Percentiles rank a stretch among this genome's conserved stretches.
Evolutionary conservation across 2,329 filamentous ascomycete species (phyloP).

Genomic region (Verruconis gallopava): DNA sequence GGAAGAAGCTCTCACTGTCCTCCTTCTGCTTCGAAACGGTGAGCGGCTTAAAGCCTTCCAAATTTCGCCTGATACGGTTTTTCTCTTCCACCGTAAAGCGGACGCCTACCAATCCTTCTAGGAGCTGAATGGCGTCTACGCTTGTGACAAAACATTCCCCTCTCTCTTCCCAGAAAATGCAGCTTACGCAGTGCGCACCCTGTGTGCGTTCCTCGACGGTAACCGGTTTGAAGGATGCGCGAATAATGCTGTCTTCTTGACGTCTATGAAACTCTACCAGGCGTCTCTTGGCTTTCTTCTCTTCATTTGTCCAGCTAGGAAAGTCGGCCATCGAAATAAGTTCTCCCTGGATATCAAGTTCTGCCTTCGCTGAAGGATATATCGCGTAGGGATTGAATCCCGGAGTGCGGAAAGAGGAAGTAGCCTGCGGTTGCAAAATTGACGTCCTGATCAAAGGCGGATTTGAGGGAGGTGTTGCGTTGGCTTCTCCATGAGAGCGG

Average conservation of each 20-base stretch:
- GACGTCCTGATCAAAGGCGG: constrained; percentile 56
- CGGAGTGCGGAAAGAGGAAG: constrained; percentile 31
- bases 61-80: constrained; percentile 89
- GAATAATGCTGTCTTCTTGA: constrained; percentile 71
- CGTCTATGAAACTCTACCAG: constrained; percentile 80
- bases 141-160: constrained; percentile 86
- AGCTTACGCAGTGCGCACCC: constrained; percentile 89
- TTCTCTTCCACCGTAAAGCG: constrained; percentile 95
- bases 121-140: constrained; percentile 89
- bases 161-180: constrained; percentile 93
- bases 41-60: constrained; percentile 84
- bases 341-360: constrained; percentile 74
- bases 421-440: constrained; percentile 45
- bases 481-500: constrained; percentile 23
- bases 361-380: constrained; percentile 66
- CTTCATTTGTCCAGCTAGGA: constrained; percentile 63
- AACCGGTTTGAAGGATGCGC: constrained; percentile 66
- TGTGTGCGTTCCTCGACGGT: constrained; percentile 64
- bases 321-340: constrained; percentile 64
- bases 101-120: constrained; percentile 77
- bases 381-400: constrained; percentile 66
- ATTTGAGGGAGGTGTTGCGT: constrained; percentile 37
- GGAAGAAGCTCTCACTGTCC: constrained; percentile 96
- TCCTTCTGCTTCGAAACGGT: constrained; percentile 88
- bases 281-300: constrained; percentile 64